Evolutionary conservation across 169 alveolate genomes (phyloP).

Genomic region (Cryptosporidium parvum): DNA sequence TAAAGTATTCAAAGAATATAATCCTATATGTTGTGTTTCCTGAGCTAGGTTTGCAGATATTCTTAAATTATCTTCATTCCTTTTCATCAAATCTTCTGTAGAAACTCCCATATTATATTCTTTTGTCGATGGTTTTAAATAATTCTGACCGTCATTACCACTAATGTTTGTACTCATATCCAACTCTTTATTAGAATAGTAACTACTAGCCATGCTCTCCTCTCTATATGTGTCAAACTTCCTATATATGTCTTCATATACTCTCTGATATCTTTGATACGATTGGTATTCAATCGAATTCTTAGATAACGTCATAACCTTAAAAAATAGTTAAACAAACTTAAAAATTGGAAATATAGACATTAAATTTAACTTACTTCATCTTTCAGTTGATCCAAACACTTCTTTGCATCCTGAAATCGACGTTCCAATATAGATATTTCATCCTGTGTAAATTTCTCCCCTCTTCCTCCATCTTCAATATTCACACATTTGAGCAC

Average conservation of each 20-base stretch:
- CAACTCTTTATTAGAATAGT: background rate
- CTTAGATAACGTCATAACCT: constrained; percentile 46
- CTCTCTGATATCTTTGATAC: constrained; percentile 37
- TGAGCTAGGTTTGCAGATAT: constrained; percentile 68
- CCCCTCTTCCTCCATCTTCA: constrained; percentile 8
- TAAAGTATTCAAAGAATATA: constrained; percentile 53
- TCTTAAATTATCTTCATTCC: constrained; percentile 53
- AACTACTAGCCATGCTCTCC: constrained; percentile 1
- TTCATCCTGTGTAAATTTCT: constrained; percentile 19
- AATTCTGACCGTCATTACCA: constrained; percentile 6
- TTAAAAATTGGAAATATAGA: background rate
- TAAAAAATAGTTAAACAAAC: background rate
- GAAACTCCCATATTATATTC: constrained; percentile 41
- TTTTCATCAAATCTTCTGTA: constrained; percentile 50
- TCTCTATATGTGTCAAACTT: constrained; percentile 28
- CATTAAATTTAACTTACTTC: constrained; percentile 35
- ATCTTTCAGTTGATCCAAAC: constrained; percentile 33
- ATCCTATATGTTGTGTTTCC: constrained; percentile 56
- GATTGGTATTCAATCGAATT: constrained; percentile 56
- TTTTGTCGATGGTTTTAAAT: constrained; percentile 9
- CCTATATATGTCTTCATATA: constrained; percentile 23
- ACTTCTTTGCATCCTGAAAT: constrained; percentile 32
- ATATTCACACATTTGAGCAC: background rate
- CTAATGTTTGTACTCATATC: background rate
- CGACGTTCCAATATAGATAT: constrained; percentile 20